phyloP scores from a whole-genome alignment of 2,329 filamentous ascomycete genomes.

The Alternaria infectoria region DNA sequence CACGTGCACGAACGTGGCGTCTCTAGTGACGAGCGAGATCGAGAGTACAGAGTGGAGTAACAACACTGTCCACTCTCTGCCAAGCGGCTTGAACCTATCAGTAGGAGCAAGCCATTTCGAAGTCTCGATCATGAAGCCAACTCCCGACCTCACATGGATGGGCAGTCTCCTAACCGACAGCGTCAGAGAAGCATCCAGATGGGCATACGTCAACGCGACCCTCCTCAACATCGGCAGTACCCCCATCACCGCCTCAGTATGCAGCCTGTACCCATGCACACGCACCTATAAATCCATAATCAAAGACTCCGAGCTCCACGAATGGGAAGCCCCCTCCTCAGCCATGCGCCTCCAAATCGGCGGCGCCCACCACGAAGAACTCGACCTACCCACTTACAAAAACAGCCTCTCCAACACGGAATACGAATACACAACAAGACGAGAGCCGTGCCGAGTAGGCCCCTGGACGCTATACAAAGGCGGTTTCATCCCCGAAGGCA shows the following conservation, averaged over 20 bases:
- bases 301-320: neutral
- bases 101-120: neutral
- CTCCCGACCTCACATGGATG: neutral
- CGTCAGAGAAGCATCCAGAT: neutral
- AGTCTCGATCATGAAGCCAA: neutral
- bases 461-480: neutral
- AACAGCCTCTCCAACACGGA: neutral
- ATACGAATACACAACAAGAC: neutral
- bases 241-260: neutral
- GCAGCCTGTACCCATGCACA: neutral
- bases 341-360: neutral
- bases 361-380: neutral
- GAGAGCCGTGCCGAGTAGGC: neutral
- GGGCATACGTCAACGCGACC: conserved; percentile 1
- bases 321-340: neutral
- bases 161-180: neutral
- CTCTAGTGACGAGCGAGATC: neutral
- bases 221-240: neutral
- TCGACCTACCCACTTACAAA: neutral
- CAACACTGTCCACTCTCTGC: neutral
- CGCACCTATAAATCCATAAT: neutral
- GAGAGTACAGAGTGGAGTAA: neutral
- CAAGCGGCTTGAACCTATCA: neutral
- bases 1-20: neutral
- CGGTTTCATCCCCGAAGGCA: neutral